Conservation (phyloP, 1,139 yeast genomes). For the Candida sp. region DNA sequence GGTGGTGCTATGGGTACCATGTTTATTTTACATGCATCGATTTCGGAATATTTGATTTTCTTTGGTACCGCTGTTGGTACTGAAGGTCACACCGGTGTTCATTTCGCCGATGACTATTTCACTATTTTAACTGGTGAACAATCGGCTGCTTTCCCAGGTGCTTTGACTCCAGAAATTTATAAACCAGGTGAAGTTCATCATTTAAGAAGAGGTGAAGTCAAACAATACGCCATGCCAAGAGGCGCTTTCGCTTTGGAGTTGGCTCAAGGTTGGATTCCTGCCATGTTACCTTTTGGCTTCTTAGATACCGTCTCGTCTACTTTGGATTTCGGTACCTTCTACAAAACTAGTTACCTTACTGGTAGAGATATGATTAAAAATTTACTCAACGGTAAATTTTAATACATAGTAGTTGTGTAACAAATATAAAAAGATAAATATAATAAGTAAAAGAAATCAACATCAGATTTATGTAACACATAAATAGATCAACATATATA, state of each 20-base stretch:
- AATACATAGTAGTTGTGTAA: slow-evolving; percentile 6
- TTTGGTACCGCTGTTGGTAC: slow-evolving; percentile 91
- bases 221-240: slow-evolving; percentile 83
- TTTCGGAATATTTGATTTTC: slow-evolving; percentile 85
- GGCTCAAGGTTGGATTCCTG: slow-evolving; percentile 99
- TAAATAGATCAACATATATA: no score
- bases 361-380: slow-evolving; percentile 75
- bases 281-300: slow-evolving; percentile 96
- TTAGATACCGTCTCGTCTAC: slow-evolving; percentile 79
- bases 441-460: no score
- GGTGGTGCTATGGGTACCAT: slow-evolving; percentile 99
- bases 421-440: no score
- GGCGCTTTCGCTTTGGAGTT: slow-evolving; percentile 87
- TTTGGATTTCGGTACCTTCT: slow-evolving; percentile 67
- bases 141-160: slow-evolving; percentile 63
- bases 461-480: no score
- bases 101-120: slow-evolving; percentile 95
- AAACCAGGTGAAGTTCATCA: slow-evolving; percentile 83
- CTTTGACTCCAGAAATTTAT: slow-evolving; percentile 62
- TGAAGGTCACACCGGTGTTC: slow-evolving; percentile 95
- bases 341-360: slow-evolving; percentile 68
- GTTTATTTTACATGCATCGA: slow-evolving; percentile 94
- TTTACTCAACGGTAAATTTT: slow-evolving; percentile 66
- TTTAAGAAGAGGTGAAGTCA: slow-evolving; percentile 64
- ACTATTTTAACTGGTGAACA: slow-evolving; percentile 82